Conservation (phyloP, 495 filamentous ascomycete species). For the Staphylotrichum longicolle region DNA sequence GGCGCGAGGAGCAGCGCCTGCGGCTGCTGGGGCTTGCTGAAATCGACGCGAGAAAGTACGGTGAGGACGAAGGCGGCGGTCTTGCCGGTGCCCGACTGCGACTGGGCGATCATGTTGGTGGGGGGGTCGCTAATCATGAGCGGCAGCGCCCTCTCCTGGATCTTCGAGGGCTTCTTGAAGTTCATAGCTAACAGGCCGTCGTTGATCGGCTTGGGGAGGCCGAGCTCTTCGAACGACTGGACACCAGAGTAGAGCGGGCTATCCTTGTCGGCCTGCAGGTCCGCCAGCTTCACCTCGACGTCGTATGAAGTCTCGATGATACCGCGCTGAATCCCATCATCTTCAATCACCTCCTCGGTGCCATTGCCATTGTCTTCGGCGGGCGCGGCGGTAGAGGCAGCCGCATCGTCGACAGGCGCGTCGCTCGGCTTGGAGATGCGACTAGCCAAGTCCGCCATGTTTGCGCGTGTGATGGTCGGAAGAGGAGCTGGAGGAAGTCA, state of each 20-base stretch:
- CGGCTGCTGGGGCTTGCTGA: slow-evolving; percentile 60
- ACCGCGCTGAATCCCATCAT: slow-evolving; percentile 38
- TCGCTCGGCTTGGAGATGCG: slow-evolving; percentile 53
- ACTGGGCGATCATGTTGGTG: slow-evolving; percentile 91
- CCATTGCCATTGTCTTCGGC: slow-evolving; percentile 38
- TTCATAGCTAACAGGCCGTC: slow-evolving; percentile 71
- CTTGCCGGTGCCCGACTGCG: slow-evolving; percentile 97
- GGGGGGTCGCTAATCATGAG: slow-evolving; percentile 81
- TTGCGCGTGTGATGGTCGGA: slow-evolving; percentile 14
- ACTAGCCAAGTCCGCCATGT: slow-evolving; percentile 58
- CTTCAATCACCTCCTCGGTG: slow-evolving; percentile 52
- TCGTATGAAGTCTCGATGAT: slow-evolving; percentile 74
- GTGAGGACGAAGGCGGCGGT: slow-evolving; percentile 95
- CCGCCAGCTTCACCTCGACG: slow-evolving; percentile 84
- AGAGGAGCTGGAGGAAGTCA: background rate
- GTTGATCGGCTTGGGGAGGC: slow-evolving; percentile 57
- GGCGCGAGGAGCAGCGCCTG: slow-evolving; percentile 90
- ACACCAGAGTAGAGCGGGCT: slow-evolving; percentile 79
- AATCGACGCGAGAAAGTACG: slow-evolving; percentile 79
- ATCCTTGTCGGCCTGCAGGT: slow-evolving; percentile 80
- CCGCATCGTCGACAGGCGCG: slow-evolving; percentile 22
- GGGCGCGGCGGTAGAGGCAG: slow-evolving; percentile 20
- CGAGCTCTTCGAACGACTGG: slow-evolving; percentile 80
- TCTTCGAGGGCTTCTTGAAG: slow-evolving; percentile 94
- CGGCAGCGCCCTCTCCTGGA: slow-evolving; percentile 90